Percentiles rank a stretch among this genome's conserved stretches.
Conservation (phyloP, 2,329 filamentous ascomycete genomes). For the Fulvia fulva region DNA sequence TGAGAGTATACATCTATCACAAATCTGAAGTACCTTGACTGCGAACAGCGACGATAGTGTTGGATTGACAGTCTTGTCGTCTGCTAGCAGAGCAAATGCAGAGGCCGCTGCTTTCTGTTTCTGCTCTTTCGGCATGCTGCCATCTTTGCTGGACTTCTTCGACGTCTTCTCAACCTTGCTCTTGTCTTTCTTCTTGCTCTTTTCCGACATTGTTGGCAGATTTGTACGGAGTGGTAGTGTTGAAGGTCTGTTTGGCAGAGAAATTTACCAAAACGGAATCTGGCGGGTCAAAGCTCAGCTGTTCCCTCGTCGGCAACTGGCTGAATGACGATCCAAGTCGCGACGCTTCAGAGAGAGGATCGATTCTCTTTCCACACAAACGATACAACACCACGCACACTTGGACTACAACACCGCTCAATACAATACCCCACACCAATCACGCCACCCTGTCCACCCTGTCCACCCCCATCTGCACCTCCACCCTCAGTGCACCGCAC, state of each 20-base stretch:
- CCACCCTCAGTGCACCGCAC: background rate
- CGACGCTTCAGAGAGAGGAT: too few species aligned
- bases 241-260: background rate
- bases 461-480: background rate
- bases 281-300: too few species aligned
- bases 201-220: constrained; percentile 15
- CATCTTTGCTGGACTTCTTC: constrained; percentile 8
- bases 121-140: constrained; percentile 10
- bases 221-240: background rate
- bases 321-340: too few species aligned
- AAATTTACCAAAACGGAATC: too few species aligned
- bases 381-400: background rate
- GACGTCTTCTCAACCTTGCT: constrained; percentile 19
- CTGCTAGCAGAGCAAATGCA: constrained; percentile 26
- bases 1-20: constrained; percentile 26
- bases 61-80: constrained; percentile 41
- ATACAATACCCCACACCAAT: too few species aligned
- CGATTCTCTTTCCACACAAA: too few species aligned
- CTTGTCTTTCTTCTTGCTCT: constrained; percentile 18
- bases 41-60: constrained; percentile 48
- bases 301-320: too few species aligned
- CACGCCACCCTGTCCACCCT: too few species aligned
- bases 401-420: too few species aligned
- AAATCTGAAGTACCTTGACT: constrained; percentile 30
- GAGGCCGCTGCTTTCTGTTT: constrained; percentile 13